These are phyloP conservation scores for Solanum hybrid DNA, from an alignment of 305 asterid genomes.

Conservation along the genomic window DNA sequence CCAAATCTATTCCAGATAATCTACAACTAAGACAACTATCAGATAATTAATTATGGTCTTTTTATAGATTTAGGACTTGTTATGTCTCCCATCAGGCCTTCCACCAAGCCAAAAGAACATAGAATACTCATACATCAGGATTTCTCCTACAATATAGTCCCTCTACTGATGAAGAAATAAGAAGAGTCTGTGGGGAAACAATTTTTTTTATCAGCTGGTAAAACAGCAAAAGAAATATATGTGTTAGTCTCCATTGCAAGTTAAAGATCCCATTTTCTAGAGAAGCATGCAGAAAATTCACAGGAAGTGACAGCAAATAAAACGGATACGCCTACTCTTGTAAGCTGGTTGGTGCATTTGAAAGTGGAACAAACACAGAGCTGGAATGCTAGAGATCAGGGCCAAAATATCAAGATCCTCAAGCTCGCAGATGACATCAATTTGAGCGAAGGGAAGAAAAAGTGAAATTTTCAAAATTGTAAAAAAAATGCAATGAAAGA, in stretches of 20 bases:
- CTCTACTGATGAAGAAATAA: neutral
- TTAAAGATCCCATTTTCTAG: neutral
- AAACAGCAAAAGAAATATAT: neutral
- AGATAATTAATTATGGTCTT: neutral
- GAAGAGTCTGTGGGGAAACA: neutral
- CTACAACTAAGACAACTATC: conserved; percentile 2
- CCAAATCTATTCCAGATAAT: neutral
- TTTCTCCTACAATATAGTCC: neutral
- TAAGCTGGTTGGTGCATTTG: neutral
- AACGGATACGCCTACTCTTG: neutral
- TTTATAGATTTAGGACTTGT: neutral
- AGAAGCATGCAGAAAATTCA: neutral
- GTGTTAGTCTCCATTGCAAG: neutral
- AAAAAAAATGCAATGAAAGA: neutral
- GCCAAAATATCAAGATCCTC: neutral
- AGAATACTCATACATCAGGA: neutral
- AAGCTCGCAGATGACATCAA: neutral
- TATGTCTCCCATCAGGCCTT: neutral
- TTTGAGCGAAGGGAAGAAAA: neutral
- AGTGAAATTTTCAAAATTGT: neutral
- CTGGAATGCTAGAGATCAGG: neutral
- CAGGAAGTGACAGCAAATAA: neutral
- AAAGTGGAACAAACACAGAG: neutral
- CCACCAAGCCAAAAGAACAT: neutral
- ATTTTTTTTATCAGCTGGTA: neutral